Conservation (phyloP, 169 alveolate genomes). For the Babesia gibsoni region DNA sequence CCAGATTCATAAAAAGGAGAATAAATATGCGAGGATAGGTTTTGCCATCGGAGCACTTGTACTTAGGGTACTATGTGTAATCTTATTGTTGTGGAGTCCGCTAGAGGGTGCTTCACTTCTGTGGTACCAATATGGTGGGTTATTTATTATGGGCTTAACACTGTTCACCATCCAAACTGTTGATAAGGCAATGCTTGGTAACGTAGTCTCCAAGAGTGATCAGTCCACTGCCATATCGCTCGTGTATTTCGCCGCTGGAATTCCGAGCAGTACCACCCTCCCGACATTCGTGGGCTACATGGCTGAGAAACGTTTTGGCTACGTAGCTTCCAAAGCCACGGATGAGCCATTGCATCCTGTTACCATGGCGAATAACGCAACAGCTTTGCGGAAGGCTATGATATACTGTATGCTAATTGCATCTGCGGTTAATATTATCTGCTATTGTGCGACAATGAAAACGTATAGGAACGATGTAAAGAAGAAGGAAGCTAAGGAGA, state of each 20-base stretch:
- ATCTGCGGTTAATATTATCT: not conserved
- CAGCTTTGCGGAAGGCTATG: constrained; percentile 16
- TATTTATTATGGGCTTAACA: constrained; percentile 81
- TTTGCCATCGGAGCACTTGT: constrained; percentile 76
- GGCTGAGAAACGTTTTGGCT: constrained; percentile 82
- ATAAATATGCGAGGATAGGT: constrained; percentile 83
- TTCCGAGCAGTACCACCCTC: constrained; percentile 81
- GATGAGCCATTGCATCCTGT: not conserved
- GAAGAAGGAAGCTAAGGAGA: too few relatives aligned
- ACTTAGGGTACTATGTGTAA: constrained; percentile 69
- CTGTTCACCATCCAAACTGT: constrained; percentile 89
- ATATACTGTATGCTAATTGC: not conserved
- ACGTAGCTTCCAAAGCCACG: not conserved
- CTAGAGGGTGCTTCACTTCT: constrained; percentile 59
- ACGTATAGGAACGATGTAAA: too few relatives aligned
- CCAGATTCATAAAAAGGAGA: constrained; percentile 71
- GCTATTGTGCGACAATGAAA: constrained; percentile 10
- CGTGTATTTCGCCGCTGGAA: constrained; percentile 83
- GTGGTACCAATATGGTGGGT: constrained; percentile 45
- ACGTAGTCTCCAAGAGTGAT: constrained; percentile 84
- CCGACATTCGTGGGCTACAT: constrained; percentile 85
- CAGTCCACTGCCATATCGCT: constrained; percentile 83
- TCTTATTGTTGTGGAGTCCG: constrained; percentile 69
- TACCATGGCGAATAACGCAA: not conserved
- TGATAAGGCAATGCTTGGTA: constrained; percentile 85